These are phyloP conservation scores for Podosphaera aphanis DNA, from an alignment of 2,329 filamentous ascomycete genomes.

Conservation along the genomic window DNA sequence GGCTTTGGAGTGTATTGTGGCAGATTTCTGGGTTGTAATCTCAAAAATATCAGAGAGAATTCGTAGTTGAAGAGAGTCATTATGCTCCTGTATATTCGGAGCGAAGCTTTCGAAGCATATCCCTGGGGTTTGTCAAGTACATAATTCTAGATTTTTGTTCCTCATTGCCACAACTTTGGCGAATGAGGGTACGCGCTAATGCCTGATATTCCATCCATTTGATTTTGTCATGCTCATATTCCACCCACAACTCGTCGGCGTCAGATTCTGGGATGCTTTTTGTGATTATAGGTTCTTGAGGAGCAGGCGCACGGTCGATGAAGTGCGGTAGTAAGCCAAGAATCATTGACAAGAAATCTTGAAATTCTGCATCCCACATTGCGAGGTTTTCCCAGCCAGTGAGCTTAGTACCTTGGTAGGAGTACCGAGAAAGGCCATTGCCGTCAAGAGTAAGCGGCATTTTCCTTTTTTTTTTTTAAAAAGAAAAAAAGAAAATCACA, in stretches of 20 bases:
- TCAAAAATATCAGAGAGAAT: not conserved
- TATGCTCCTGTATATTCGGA: not conserved
- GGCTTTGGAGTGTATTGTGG: not conserved
- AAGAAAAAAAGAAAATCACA: not conserved
- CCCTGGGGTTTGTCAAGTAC: not conserved
- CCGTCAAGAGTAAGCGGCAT: not conserved
- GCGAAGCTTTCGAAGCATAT: not conserved
- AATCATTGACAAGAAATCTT: not conserved
- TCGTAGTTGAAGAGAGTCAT: not conserved
- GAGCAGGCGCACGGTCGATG: not conserved
- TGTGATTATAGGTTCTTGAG: not conserved
- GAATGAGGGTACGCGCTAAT: not conserved
- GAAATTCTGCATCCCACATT: not conserved
- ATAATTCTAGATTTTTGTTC: not conserved
- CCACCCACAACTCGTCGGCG: not conserved
- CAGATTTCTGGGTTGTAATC: not conserved
- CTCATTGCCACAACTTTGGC: not conserved
- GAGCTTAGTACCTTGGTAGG: not conserved
- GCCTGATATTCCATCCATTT: not conserved
- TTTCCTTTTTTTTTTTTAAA: not conserved
- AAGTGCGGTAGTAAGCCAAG: not conserved
- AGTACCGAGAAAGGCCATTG: not conserved
- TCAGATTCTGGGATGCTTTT: not conserved
- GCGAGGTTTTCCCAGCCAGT: not conserved
- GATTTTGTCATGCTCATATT: not conserved